A percentile compares a stretch with the other conserved stretches of the same genome.
Evolutionary conservation across 1,139 yeast genomes (phyloP).

Genomic region (Geotrichum armillariae): DNA sequence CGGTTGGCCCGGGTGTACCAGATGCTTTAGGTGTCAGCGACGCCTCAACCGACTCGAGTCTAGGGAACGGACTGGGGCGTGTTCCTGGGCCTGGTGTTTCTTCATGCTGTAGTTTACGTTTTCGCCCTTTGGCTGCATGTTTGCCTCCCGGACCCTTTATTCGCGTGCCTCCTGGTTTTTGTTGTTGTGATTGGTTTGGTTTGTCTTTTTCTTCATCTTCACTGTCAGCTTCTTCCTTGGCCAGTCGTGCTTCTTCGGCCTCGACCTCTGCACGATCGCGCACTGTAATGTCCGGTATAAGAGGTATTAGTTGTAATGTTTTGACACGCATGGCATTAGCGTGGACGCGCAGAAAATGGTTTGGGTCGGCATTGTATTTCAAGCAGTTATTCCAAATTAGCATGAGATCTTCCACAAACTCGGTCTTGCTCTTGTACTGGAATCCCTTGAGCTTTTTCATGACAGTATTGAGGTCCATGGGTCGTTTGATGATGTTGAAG

Average conservation of each 20-base stretch:
- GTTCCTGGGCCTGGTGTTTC: slow-evolving; percentile 22
- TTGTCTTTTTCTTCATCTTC: slow-evolving; percentile 29
- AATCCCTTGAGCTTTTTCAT: slow-evolving; percentile 81
- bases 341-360: slow-evolving; percentile 85
- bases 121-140: slow-evolving; percentile 20
- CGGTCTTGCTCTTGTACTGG: slow-evolving; percentile 79
- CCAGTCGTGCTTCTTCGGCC: slow-evolving; percentile 63
- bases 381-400: slow-evolving; percentile 94
- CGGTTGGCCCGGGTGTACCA: slow-evolving; percentile 18
- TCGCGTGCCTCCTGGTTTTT: slow-evolving; percentile 16
- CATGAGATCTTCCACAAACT: slow-evolving; percentile 91
- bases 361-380: slow-evolving; percentile 92
- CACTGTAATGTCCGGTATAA: slow-evolving; percentile 84
- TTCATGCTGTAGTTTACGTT: slow-evolving; percentile 18
- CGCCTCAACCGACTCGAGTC: slow-evolving; percentile 20
- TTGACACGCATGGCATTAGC: slow-evolving; percentile 96
- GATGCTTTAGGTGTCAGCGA: slow-evolving; percentile 14
- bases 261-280: slow-evolving; percentile 85
- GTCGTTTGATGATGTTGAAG: slow-evolving; percentile 82
- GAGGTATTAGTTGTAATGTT: slow-evolving; percentile 69
- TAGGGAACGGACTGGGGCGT: slow-evolving; percentile 24
- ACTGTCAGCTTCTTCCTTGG: slow-evolving; percentile 38
- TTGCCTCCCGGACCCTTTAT: slow-evolving; percentile 24
- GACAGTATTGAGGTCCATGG: slow-evolving; percentile 96
- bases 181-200: slow-evolving; percentile 3